Base-by-base conservation (phyloP, 495 filamentous ascomycete species). In the Penicillium simplicissimum region DNA sequence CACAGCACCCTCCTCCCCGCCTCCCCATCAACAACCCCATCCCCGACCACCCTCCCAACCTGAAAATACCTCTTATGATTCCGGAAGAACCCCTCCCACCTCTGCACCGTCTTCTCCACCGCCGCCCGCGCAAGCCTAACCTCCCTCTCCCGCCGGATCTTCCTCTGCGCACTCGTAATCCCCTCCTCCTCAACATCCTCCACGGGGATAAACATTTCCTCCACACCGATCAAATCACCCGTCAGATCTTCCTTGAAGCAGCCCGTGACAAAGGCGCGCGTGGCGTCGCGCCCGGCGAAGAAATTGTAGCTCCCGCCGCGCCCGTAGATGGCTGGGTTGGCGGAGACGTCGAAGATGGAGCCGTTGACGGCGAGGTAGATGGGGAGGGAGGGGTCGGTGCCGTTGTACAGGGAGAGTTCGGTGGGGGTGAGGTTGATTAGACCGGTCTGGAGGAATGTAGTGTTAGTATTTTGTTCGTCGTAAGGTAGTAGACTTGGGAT, bases 311-410 rank as follows among this genome's bases (percentile, higher is more conserved):
- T 84, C 3, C 95, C 96, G 17, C 91, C 93, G 0, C 93, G 91
- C 1, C 95, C 94, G 83, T 99, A 98, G 65, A 89, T 86, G 19
- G 78, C 74, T 0, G 81, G 85, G 62, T 89, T 89, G 7, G 84
- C 78, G 13, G 88, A 88, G 37, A 99, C 96, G 74, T 99, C 95
- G 84, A 92, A 98, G 79, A 99, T 91, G 60, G 84, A 88, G 55
- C 93, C 90, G 79, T 99, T 99, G 48, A 99, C 83, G 55, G 91
- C 92, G 52, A 99, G 81, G 76, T 96, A 93, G 74, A 99, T 87
- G 4, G 95, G 96, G 21, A 89, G 85, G 17, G 68, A 65, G 1
- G 87, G 78, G 75, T 96, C 86, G 53, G 76, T 84, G 77, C 95
- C 95, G 76, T 96, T 88, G 82, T 90, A 95, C 54, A 78, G 77